Base-by-base conservation (phyloP, 768 basidiomycete species). In the Termitomyces sp. region DNA sequence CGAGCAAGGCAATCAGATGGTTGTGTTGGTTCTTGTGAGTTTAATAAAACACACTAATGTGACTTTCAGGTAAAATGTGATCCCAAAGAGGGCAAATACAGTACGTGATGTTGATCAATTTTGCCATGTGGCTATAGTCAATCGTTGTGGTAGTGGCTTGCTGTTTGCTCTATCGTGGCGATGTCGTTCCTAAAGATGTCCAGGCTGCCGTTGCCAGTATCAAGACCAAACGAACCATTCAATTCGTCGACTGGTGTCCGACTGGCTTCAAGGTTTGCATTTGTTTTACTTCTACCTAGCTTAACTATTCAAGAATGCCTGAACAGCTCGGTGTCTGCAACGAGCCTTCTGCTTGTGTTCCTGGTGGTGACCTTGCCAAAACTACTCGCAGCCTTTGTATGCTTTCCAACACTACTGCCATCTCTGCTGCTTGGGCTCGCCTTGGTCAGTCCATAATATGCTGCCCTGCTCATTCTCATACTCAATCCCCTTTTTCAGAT, bases 81-180 rank as follows among this genome's bases (percentile, higher is more conserved):
- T 68, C 95, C 96, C 62, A 88, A 87, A 68, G 92, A 97, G 68
- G 96, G 96, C 71, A 98, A 98, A 86, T 98, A 98, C 78, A 98
- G 94, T 91, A 64, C 51, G 87, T 78, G n/a, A 46, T 55, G 8
- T 57, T 4, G 15, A 21, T 31, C 44, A 53, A 21, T 33, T 31
- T 31, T 4, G 48, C 52, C 5, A 26, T 38, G 30, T 47, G 28
- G 14, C n/a, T 26, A 11, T 58, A 43, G 50, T 65, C 67, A 59
- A 64, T 56, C 19, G 58, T 60, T 17, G 15, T 58, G 49, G 45
- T 54, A 91, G 88, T 93, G 91, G 94, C 94, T 45, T 94, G 93
- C 71, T 89, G 88, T 68, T 74, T 95, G 60, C 78, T 97, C 47
- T 97, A 93, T 78, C 92, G 94, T 66, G 95, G 95, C 60, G 95